These are phyloP conservation scores for Lactarius sp. DNA, from an alignment of 768 basidiomycete genomes.

Conservation along the genomic window DNA sequence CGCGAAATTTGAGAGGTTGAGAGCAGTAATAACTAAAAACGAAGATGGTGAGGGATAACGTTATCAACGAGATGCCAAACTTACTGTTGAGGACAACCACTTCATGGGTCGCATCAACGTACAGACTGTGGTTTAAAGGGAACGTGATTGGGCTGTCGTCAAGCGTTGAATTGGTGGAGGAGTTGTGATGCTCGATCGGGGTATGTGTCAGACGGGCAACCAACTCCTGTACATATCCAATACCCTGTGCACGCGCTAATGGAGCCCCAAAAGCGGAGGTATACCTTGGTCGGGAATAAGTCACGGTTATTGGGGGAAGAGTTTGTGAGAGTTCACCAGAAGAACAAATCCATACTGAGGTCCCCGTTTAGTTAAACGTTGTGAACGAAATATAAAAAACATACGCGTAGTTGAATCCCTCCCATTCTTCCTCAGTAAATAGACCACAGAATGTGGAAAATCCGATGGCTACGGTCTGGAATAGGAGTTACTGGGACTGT, in stretches of 20 bases:
- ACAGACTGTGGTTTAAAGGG: slow-evolving; percentile 66
- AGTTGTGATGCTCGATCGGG: slow-evolving; percentile 63
- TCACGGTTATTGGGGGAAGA: background rate
- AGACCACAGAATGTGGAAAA: slow-evolving; percentile 89
- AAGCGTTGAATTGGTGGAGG: slow-evolving; percentile 81
- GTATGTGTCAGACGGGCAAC: slow-evolving; percentile 77
- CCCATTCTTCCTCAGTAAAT: slow-evolving; percentile 91
- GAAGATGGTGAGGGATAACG: slow-evolving; percentile 2
- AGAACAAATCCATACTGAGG: slow-evolving; percentile 55
- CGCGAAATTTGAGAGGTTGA: slow-evolving; percentile 76
- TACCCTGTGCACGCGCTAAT: slow-evolving; percentile 66
- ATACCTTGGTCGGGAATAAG: slow-evolving; percentile 38
- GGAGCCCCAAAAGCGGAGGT: slow-evolving; percentile 79
- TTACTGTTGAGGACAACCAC: slow-evolving; percentile 83
- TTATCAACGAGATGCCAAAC: slow-evolving; percentile 26
- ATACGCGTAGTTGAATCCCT: slow-evolving; percentile 84
- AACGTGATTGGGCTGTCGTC: slow-evolving; percentile 63
- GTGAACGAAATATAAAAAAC: slow-evolving; percentile 31
- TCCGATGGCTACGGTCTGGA: slow-evolving; percentile 82
- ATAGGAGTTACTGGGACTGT: background rate
- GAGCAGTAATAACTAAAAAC: slow-evolving; percentile 66
- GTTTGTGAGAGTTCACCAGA: slow-evolving; percentile 41
- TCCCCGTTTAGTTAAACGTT: slow-evolving; percentile 33
- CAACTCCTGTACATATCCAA: slow-evolving; percentile 80
- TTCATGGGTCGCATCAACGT: slow-evolving; percentile 89